Percentiles rank a stretch among this genome's conserved stretches.
Conservation (phyloP, 2,329 filamentous ascomycete genomes). For the Phyllosticta citriasiana region DNA sequence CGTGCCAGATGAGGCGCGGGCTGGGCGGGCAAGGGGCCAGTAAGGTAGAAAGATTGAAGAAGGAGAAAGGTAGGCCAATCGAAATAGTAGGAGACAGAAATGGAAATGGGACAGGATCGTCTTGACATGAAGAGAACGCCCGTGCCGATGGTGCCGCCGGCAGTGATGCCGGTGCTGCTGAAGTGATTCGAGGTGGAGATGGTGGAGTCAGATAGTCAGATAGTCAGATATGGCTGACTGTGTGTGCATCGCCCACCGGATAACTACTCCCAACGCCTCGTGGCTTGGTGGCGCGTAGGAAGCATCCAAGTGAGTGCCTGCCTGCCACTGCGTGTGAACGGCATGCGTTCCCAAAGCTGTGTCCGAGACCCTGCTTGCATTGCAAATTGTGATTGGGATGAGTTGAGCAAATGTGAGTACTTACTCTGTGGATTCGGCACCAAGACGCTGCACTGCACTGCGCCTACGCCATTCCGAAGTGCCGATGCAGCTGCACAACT, state of each 20-base stretch:
- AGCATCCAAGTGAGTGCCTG: neutral
- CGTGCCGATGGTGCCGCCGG: neutral
- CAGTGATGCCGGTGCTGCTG: neutral
- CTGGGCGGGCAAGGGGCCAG: neutral
- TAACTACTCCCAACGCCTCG: neutral
- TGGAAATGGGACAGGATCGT: neutral
- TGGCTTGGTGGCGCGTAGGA: neutral
- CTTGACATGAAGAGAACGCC: neutral
- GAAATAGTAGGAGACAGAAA: neutral
- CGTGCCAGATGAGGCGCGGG: neutral
- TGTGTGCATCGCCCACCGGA: neutral
- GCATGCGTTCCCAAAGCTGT: neutral
- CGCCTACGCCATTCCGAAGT: neutral
- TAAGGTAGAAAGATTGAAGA: neutral
- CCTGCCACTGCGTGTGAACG: neutral
- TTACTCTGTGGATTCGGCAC: neutral
- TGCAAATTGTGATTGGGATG: neutral
- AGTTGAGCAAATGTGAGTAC: neutral
- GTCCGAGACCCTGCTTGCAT: neutral
- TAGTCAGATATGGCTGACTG: neutral
- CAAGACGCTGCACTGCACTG: neutral
- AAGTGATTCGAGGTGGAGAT: neutral
- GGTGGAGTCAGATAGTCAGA: neutral
- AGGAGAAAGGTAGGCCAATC: neutral
- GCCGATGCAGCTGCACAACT: neutral